These are phyloP conservation scores for Zygnema circumcarinatum DNA, from an alignment of 139 green algal species.

Conservation along the genomic window DNA sequence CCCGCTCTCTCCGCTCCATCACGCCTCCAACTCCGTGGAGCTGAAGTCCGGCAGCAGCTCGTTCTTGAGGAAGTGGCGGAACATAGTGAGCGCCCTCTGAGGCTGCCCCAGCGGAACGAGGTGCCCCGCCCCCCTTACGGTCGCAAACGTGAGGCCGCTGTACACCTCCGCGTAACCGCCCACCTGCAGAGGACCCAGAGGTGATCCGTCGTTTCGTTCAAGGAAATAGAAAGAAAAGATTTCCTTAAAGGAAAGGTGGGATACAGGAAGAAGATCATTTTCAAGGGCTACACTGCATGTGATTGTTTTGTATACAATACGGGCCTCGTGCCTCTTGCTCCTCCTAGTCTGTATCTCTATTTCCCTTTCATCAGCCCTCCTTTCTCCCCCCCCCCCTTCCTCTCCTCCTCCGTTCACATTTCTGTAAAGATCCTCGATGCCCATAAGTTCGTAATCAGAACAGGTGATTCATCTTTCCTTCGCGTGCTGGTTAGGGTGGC, in stretches of 20 bases:
- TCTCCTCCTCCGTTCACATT: too few species aligned
- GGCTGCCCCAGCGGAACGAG: slow-evolving; percentile 74
- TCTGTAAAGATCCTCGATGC: too few species aligned
- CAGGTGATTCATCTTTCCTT: too few species aligned
- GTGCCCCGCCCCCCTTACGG: slow-evolving; percentile 75
- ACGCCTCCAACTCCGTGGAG: background rate
- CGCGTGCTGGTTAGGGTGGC: too few species aligned
- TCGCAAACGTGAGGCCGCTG: slow-evolving; percentile 73
- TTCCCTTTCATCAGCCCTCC: too few species aligned
- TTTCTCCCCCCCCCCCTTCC: too few species aligned
- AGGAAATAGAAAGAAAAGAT: background rate
- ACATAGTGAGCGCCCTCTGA: slow-evolving; percentile 65
- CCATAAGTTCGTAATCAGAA: too few species aligned
- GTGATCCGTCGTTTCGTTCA: background rate
- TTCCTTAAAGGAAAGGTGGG: background rate
- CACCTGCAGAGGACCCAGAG: slow-evolving; percentile 44
- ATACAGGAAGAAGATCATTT: background rate
- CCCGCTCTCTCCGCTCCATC: too few species aligned
- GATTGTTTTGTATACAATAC: too few species aligned
- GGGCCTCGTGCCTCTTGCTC: too few species aligned
- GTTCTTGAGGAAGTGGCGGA: slow-evolving; percentile 42
- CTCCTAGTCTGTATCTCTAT: too few species aligned
- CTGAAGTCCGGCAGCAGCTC: background rate
- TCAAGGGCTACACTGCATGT: too few species aligned
- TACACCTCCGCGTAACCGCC: slow-evolving; percentile 70